A percentile compares a stretch with the other conserved stretches of the same genome.
Evolutionary conservation across 2,329 filamentous ascomycete genomes (phyloP).

Genomic region (Colletotrichum sp.): DNA sequence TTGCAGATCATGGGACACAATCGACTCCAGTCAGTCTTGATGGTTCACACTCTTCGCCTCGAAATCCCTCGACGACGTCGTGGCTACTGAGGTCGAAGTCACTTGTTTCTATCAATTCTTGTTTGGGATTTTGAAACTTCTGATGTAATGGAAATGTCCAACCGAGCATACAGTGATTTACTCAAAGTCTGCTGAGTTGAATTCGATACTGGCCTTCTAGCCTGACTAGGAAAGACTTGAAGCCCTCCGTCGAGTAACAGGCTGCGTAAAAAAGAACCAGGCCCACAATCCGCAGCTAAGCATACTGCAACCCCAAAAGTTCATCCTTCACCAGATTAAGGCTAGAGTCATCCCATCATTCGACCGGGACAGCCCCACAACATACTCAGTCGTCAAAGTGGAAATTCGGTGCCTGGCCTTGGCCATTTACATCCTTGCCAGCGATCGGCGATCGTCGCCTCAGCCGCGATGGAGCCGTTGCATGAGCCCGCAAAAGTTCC

Average conservation of each 20-base stretch:
- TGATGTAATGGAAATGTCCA: not conserved
- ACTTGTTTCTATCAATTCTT: not conserved
- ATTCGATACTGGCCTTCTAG: not conserved
- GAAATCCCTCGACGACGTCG: accelerated
- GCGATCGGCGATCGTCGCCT: not conserved
- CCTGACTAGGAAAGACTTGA: not conserved
- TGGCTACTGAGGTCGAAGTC: not conserved
- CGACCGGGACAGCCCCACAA: not conserved
- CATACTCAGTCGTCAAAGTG: not conserved
- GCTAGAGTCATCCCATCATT: not conserved
- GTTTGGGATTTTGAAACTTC: no score
- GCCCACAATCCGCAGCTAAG: not conserved
- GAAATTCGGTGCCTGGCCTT: not conserved
- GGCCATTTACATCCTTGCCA: not conserved
- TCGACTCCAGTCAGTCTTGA: not conserved
- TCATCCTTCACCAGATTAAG: not conserved
- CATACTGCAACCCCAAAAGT: not conserved
- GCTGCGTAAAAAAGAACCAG: not conserved
- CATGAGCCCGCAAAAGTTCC: not conserved
- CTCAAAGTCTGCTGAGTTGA: not conserved
- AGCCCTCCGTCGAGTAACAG: not conserved
- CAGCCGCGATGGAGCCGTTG: not conserved
- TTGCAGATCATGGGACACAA: not conserved
- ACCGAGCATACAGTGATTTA: not conserved
- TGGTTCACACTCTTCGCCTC: not conserved